Conservation (phyloP, 2,329 filamentous ascomycete species). For the Gaeumannomyces tritici region DNA sequence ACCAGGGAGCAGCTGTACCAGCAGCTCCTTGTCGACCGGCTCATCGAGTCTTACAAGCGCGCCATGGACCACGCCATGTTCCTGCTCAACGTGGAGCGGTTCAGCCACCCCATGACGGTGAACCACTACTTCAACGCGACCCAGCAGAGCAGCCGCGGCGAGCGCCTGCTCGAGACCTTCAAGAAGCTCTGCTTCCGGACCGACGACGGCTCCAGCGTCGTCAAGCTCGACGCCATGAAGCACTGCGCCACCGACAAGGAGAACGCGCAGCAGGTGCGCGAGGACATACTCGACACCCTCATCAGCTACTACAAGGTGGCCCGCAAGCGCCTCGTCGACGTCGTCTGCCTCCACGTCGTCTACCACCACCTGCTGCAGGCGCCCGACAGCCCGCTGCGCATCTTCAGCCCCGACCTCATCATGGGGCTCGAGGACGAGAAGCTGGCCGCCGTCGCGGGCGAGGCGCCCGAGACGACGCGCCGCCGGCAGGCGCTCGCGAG, state of each 20-base stretch:
- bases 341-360: conserved; percentile 47
- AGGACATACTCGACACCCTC: conserved; percentile 52
- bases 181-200: background rate
- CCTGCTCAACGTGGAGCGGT: conserved; percentile 41
- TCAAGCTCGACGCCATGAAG: background rate
- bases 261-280: conserved; percentile 13
- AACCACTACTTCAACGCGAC: conserved; percentile 42
- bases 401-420: conserved; percentile 43
- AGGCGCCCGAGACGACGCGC: conserved; percentile 32
- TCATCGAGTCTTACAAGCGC: conserved; percentile 32
- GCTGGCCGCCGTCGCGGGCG: conserved; percentile 47
- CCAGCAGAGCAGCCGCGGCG: conserved; percentile 16
- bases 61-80: conserved; percentile 40
- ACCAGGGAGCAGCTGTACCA: conserved; percentile 32
- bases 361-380: conserved; percentile 43
- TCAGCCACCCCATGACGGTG: conserved; percentile 34
- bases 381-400: conserved; percentile 36
- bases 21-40: conserved; percentile 32
- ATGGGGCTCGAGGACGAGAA: conserved; percentile 33
- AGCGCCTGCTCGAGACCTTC: conserved; percentile 6
- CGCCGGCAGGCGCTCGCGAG: conserved; percentile 31
- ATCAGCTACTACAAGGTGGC: conserved; percentile 53
- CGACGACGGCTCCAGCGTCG: background rate
- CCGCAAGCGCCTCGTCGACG: conserved; percentile 52
- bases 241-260: conserved; percentile 6